Conservation (phyloP, 176 grass and related monocot species). For the Leersia perrieri region DNA sequence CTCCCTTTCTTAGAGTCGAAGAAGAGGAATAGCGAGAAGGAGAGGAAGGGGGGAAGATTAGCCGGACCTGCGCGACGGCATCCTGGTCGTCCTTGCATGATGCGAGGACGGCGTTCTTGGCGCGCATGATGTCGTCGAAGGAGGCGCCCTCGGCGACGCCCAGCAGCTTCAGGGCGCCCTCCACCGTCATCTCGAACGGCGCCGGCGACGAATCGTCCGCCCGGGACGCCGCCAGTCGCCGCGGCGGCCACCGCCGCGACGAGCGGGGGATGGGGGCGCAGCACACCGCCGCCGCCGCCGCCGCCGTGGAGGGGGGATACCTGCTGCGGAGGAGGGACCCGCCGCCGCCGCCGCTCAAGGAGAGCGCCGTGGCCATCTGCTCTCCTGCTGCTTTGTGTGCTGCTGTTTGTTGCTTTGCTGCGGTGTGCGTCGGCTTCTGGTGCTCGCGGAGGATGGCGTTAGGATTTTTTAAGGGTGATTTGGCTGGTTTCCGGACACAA, state of each 20-base stretch:
- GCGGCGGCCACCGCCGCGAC: slow-evolving; percentile 17
- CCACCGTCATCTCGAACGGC: slow-evolving; percentile 81
- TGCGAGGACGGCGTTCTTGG: slow-evolving; percentile 78
- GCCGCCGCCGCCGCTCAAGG: slow-evolving; percentile 31
- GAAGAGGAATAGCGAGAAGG: not conserved
- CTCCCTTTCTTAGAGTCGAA: not conserved
- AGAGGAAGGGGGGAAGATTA: not conserved
- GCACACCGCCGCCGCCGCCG: slow-evolving; percentile 23
- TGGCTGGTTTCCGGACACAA: not conserved
- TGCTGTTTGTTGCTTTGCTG: not conserved
- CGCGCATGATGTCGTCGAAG: slow-evolving; percentile 93
- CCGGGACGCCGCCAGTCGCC: slow-evolving; percentile 50
- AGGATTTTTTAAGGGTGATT: slow-evolving; percentile 18
- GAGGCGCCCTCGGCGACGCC: slow-evolving; percentile 66
- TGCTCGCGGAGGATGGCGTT: not conserved
- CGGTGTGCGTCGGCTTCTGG: slow-evolving; percentile 31
- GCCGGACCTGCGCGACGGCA: slow-evolving; percentile 66
- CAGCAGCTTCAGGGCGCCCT: slow-evolving; percentile 83
- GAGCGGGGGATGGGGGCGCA: slow-evolving; percentile 19
- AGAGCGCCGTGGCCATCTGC: slow-evolving; percentile 68
- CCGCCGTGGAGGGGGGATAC: not conserved
- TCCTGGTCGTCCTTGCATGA: slow-evolving; percentile 86
- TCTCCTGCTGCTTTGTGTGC: slow-evolving; percentile 27
- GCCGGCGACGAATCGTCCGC: slow-evolving; percentile 72
- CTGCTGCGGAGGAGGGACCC: slow-evolving; percentile 34